These are phyloP conservation scores for Carallia pectinifolia DNA, from an alignment of 345 rosid species.

Conservation along the genomic window DNA sequence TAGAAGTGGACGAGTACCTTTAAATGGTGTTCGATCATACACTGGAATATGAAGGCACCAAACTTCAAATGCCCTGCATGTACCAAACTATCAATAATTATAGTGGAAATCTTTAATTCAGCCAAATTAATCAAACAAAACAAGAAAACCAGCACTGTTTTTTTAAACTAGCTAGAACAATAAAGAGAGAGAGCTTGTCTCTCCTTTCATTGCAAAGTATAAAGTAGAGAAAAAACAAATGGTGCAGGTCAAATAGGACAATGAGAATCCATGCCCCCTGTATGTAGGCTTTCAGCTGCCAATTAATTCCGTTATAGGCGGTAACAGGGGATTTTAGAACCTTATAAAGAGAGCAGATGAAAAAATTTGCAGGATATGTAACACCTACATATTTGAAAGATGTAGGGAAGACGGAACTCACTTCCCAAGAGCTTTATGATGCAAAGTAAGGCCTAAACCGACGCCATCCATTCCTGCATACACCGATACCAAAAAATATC, in stretches of 20 bases:
- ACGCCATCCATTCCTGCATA: conserved; percentile 69
- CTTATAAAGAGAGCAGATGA: not conserved
- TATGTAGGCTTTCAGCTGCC: not conserved
- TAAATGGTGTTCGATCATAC: conserved; percentile 65
- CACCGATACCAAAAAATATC: conserved; percentile 3
- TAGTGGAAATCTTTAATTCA: conserved; percentile 2
- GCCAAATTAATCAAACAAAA: not conserved
- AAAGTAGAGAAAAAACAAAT: too few species aligned
- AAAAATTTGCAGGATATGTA: not conserved
- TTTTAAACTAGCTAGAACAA: not conserved
- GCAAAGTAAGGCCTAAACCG: conserved; percentile 81
- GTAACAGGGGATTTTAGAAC: not conserved
- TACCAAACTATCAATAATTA: not conserved
- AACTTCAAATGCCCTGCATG: conserved; percentile 76
- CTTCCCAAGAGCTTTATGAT: conserved; percentile 87
- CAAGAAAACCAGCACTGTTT: not conserved
- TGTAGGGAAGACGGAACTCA: conserved; percentile 35
- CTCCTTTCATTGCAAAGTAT: too few species aligned
- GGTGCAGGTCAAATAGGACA: not conserved
- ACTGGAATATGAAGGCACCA: conserved; percentile 84
- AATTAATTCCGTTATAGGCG: not conserved
- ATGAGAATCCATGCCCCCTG: not conserved
- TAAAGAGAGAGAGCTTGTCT: not conserved
- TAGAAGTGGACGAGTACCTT: conserved; percentile 36
- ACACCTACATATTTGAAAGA: not conserved